Base-by-base conservation (phyloP, 441 rosid genomes). In the Erodium chrysanthum region DNA sequence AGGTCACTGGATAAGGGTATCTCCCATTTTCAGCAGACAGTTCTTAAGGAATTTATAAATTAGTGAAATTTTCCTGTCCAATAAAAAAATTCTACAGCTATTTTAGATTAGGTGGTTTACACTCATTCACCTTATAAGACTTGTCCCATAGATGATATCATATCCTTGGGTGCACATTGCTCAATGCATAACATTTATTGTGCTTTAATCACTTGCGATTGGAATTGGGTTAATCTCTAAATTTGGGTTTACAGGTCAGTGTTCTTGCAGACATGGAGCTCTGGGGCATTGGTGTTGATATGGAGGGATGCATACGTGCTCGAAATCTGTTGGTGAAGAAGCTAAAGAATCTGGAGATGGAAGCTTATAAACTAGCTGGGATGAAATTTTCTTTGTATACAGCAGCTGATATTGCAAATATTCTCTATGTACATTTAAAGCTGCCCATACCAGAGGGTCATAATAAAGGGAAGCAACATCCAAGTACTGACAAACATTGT, bases 231-330 rank as follows among this genome's bases (percentile, higher is more conserved):
- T 75, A 68, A 71, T 71, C 65, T 69, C 70, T 66, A 46, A 58
- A 27, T 73, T 73, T 75, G 40, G 71, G 68, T 81, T 66, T 68
- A 58, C 76, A 94, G 99, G 97, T 94, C 61, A 83, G 80, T 78
- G 87, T 91, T 77, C 90, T 94, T 50, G 97, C 99, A 31, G 96
- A 91, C 71, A 91, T 94, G 99, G 99, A 94, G 79, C 83, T 85
- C 46, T 86, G 95, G 88, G 99, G 99, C 61, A 86, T 91, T 64
- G 97, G 99, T 71, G 88, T 94, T 73, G 90, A 91, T 82, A 82
- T 90, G 86, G 96, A 90, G 78, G 91, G 88, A 68, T 91, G 99
- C 82, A 88, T 87, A 67, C 75, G 65, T 75, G 96, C 97, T 72
- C 88, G 90, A 33, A 84, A 78, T 74, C 59, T 84, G 70, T 76